Evolutionary conservation across 371 early-diverging fungal species (phyloP), one percentile per base, ranked within the genome.

Genomic region (Mucor lusitanicus): DNA sequence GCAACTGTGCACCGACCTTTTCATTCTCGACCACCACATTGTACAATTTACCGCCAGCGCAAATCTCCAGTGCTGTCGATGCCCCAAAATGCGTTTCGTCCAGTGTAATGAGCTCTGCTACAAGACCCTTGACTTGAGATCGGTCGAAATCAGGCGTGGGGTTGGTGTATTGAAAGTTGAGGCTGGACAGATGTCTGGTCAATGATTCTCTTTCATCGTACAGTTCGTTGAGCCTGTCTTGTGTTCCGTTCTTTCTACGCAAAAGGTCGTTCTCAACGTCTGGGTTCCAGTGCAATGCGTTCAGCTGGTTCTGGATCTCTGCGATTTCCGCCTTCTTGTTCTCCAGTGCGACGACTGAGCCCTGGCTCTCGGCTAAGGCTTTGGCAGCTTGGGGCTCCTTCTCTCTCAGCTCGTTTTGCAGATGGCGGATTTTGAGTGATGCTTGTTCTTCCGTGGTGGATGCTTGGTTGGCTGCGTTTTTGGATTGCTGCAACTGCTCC

Each of bases 1-100:
- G 79, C 25, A 99, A 76, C 70, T 91, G 88, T 0, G 92, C 83
- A 25, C 93, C 99, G 4, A 96, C 88, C 5, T 85, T 84, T 68
- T 99, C 99, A 72, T 94, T 88, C 19, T 94, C 91, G 0, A 99
- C 98, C 17, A 99, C 96, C 6, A 98, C 97, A 73, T 97, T 95
- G 75, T 91, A 97, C 6, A 99, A 84, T 50, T 89, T 84, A 1
- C 97, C 96, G 48, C 97, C 98, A 11, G 99, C 98, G 67, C 93
- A 94, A 57, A 96, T 88, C 71, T 98, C 98, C 17, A 99, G 77
- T 0, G 99, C 99, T 0, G 89, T 88, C 0, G 93, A 79, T 4
- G 87, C 85, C 30, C 89, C 77, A 27, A 73, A 70, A 57, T 91
- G 64, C 37, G 88, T 82, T 58, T 90, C 78, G 21, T 87, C 88